A percentile compares a stretch with the other conserved stretches of the same genome.
Evolutionary conservation across 768 basidiomycete species (phyloP).

Genomic region (Rhodotorula graminis): DNA sequence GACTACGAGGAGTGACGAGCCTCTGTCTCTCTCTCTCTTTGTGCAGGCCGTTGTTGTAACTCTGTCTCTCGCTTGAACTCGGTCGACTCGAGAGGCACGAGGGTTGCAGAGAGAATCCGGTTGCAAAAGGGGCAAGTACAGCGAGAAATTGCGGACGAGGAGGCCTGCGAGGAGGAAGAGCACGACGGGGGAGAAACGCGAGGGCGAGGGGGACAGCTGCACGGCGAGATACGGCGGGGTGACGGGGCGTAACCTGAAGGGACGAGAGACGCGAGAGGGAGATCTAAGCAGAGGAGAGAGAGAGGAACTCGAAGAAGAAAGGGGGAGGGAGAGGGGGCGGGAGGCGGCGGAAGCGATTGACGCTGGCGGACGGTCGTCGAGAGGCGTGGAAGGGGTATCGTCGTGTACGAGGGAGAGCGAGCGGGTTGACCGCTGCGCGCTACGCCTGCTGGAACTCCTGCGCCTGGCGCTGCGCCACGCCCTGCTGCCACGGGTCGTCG

Average conservation of each 20-base stretch:
- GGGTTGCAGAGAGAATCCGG: too few species aligned
- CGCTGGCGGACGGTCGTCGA: background rate
- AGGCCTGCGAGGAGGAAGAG: background rate
- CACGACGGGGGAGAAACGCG: background rate
- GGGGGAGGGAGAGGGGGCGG: background rate
- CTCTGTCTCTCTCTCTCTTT: background rate
- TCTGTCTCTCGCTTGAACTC: too few species aligned
- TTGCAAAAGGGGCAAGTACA: too few species aligned
- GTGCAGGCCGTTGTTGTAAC: background rate
- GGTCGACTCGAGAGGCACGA: too few species aligned
- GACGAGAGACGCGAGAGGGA: background rate
- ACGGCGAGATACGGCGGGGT: background rate
- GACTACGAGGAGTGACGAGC: background rate
- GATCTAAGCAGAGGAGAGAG: background rate
- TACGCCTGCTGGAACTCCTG: background rate
- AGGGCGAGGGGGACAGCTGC: background rate
- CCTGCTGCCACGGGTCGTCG: background rate
- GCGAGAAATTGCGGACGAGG: too few species aligned
- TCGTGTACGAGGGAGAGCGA: background rate
- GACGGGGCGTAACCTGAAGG: too few species aligned
- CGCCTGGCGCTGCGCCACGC: background rate
- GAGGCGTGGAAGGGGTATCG: background rate
- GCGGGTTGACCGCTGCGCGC: too few species aligned
- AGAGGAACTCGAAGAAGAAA: too few species aligned
- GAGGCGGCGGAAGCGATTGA: background rate